Evolutionary conservation across 1,139 yeast species (phyloP).

Genomic region (Saccharomyces hybrid): DNA sequence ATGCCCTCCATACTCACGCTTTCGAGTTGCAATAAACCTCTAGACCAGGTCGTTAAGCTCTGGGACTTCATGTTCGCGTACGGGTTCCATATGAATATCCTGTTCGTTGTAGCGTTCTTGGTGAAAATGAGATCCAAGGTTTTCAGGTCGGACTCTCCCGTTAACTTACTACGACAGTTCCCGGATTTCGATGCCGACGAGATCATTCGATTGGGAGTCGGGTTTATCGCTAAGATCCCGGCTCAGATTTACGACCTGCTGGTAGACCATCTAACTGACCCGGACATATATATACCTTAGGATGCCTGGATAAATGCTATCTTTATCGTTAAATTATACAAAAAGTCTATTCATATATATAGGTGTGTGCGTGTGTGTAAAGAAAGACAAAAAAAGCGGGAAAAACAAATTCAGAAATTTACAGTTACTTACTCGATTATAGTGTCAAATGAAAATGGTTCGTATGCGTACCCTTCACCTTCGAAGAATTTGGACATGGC

Average conservation of each 20-base stretch:
- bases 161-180: constrained; percentile 64
- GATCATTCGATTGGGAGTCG: constrained; percentile 68
- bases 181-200: constrained; percentile 69
- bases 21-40: constrained; percentile 86
- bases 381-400: not conserved
- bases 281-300: constrained; percentile 8
- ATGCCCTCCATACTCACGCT: constrained; percentile 82
- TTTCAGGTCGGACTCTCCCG: constrained; percentile 53
- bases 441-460: constrained; percentile 52
- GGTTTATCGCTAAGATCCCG: constrained; percentile 75
- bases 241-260: constrained; percentile 58
- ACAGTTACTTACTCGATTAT: not conserved
- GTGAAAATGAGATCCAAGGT: constrained; percentile 61
- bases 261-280: constrained; percentile 65
- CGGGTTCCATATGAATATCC: constrained; percentile 81
- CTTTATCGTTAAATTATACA: not conserved
- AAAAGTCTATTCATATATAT: not conserved
- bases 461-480: constrained; percentile 70
- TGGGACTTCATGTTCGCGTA: constrained; percentile 93
- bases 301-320: not conserved
- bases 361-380: not conserved
- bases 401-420: not conserved
- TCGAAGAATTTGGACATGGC: constrained; percentile 34
- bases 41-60: constrained; percentile 61
- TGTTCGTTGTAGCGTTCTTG: constrained; percentile 79